Base-by-base conservation (phyloP, 768 basidiomycete genomes). In the Rhodotorula taiwanensis region DNA sequence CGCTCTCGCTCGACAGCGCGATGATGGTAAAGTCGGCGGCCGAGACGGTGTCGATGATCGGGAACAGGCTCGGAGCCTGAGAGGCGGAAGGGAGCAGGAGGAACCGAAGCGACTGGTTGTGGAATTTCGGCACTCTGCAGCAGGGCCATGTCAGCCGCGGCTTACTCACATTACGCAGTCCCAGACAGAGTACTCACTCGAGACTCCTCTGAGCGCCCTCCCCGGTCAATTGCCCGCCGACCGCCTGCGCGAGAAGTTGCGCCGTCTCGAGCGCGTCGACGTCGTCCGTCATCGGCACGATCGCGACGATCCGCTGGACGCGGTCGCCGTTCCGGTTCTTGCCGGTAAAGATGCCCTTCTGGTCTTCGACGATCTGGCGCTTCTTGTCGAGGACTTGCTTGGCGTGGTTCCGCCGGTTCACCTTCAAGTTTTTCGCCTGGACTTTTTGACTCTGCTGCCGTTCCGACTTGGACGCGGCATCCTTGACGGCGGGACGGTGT, bases 1-100 rank as follows among this genome's bases (percentile, higher is more conserved):
- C 93, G 16, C 86, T 78, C 8, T 80, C 79, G 45, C 87, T 82
- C 3, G 92, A 95, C 33, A 97, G 80, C 4, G 86, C 80, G 62
- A 95, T 84, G 25, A 95, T 80, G 49, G 91, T 84, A 73, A 94
- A 98, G 76, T 98, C 93, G 15, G 90, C 88, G 4, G 83, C 86
- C 73, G 89, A 86, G 72, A 86, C 87, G 0, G 85, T 86, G 72
- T 95, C 91, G 43, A 98, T 80, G 7, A 87, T 82, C 4, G 83
- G 81, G 75, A 89, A 94, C 54, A 88, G 81, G 11, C 69, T 62
- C 18, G 52, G 52, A 11, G 60, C 39, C 25, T 34, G 52, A 2
- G 62, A 62, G 13, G 64, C 69, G 33, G 64, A 52, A 5, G 64
- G 83, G 4, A 94, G 79, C 45, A 84, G 84, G 55, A 90, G 79